Conservation (phyloP, 768 basidiomycete species). For the Phanerochaete sordida region DNA sequence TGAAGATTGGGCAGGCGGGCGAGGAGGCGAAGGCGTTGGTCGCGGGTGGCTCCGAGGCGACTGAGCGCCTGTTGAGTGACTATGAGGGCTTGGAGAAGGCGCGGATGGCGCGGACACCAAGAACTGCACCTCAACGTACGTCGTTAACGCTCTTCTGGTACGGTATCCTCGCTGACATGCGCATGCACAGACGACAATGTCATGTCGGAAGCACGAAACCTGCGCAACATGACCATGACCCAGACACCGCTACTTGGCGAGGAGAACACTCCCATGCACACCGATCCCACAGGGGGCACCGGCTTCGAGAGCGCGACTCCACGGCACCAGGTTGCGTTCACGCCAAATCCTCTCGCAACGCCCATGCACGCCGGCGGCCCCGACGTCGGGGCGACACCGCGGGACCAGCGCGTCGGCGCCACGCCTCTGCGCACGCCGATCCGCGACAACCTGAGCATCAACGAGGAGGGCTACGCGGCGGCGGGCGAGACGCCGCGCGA, state of each 20-base stretch:
- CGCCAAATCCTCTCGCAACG: constrained; percentile 94
- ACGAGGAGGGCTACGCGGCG: constrained; percentile 55
- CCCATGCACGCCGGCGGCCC: constrained; percentile 52
- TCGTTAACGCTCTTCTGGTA: constrained; percentile 14
- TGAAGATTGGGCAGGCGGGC: constrained; percentile 93
- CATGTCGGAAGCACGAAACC: constrained; percentile 90
- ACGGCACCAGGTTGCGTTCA: constrained; percentile 84
- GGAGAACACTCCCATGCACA: constrained; percentile 93
- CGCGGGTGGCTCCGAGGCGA: constrained; percentile 78
- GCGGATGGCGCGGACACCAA: constrained; percentile 88
- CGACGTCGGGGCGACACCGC: constrained; percentile 35
- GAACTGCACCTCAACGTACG: constrained; percentile 92
- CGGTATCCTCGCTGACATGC: constrained; percentile 8
- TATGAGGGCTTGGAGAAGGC: constrained; percentile 90
- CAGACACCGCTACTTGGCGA: constrained; percentile 96
- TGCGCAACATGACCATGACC: constrained; percentile 87
- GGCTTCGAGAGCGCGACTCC: constrained; percentile 97
- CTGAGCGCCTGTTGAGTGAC: constrained; percentile 82
- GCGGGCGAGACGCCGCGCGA: constrained; percentile 76
- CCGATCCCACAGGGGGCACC: constrained; percentile 68
- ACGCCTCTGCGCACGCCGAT: constrained; percentile 94
- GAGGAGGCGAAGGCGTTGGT: constrained; percentile 88
- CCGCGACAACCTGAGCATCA: constrained; percentile 89
- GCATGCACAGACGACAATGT: constrained; percentile 81
- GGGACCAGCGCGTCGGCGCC: constrained; percentile 39